Percentiles rank a stretch among this genome's conserved stretches.
These are phyloP conservation scores for Verticillium klebahnii DNA, from an alignment of 2,329 filamentous ascomycete genomes.

Conservation along the genomic window DNA sequence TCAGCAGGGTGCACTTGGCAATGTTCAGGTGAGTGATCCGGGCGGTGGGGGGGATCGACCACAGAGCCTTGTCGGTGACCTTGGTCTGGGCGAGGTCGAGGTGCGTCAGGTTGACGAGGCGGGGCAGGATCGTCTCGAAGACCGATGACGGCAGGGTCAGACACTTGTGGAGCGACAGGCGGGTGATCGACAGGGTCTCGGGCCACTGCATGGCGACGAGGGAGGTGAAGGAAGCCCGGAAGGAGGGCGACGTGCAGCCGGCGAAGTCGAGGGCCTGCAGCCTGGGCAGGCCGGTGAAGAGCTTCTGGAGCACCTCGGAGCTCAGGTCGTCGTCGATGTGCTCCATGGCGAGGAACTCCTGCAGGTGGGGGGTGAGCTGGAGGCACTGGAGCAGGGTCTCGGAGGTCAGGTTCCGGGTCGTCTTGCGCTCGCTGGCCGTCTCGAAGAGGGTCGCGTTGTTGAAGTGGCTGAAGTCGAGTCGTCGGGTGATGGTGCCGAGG, in stretches of 20 bases:
- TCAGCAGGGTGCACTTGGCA: constrained; percentile 68
- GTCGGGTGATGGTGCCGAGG: constrained; percentile 70
- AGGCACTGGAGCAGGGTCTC: constrained; percentile 69
- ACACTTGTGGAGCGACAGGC: constrained; percentile 75
- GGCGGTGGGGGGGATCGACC: constrained; percentile 66
- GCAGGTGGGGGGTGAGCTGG: constrained; percentile 65
- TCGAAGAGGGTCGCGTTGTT: constrained; percentile 74
- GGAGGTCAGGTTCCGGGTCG: constrained; percentile 72
- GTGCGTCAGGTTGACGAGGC: constrained; percentile 65
- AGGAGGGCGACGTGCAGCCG: constrained; percentile 64
- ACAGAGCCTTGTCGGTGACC: constrained; percentile 66
- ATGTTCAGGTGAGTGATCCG: constrained; percentile 73
- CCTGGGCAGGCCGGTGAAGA: constrained; percentile 62
- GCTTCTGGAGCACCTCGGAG: constrained; percentile 61
- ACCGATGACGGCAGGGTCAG: constrained; percentile 62
- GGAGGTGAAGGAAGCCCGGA: constrained; percentile 61
- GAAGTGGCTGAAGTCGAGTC: constrained; percentile 82
- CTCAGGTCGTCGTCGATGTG: constrained; percentile 74
- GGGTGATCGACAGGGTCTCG: constrained; percentile 53
- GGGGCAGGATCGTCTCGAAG: constrained; percentile 68
- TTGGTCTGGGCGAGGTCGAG: constrained; percentile 76
- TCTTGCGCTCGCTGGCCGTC: constrained; percentile 67
- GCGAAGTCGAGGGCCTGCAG: constrained; percentile 72
- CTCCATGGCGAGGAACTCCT: constrained; percentile 76
- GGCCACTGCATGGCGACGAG: constrained; percentile 48